Percentiles rank a stretch among this genome's conserved stretches.
These are phyloP conservation scores for Moniliella sp. DNA, from an alignment of 1,284 basidiomycete genomes.

Conservation along the genomic window DNA sequence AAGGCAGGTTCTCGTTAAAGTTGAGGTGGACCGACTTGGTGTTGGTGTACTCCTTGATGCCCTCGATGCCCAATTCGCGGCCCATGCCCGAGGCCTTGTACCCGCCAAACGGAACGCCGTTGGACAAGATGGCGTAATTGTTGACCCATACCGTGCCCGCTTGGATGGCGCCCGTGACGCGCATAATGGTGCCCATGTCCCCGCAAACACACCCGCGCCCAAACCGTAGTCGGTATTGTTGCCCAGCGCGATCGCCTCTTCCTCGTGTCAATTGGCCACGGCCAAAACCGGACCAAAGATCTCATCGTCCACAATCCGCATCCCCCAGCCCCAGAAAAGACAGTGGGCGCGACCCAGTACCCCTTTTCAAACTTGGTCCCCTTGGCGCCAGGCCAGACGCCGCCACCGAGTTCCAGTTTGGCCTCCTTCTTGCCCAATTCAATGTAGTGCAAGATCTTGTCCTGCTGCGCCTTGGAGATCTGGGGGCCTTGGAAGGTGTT, in stretches of 20 bases:
- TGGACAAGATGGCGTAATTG: slow-evolving; percentile 1
- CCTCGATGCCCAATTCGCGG: slow-evolving; percentile 68
- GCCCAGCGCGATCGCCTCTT: slow-evolving; percentile 10
- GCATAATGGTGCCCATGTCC: slow-evolving; percentile 6
- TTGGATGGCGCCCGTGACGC: slow-evolving; percentile 8
- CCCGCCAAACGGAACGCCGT: slow-evolving; percentile 64
- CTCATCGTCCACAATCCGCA: slow-evolving; percentile 61
- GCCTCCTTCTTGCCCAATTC: slow-evolving; percentile 6
- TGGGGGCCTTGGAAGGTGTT: slow-evolving; percentile 6
- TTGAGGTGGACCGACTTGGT: slow-evolving; percentile 73
- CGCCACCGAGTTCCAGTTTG: too few relatives aligned
- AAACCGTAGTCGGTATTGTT: slow-evolving; percentile 14
- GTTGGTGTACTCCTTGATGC: slow-evolving; percentile 59
- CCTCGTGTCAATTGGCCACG: slow-evolving; percentile 13
- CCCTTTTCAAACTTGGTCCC: slow-evolving; percentile 64
- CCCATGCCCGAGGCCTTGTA: slow-evolving; percentile 63
- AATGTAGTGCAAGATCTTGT: slow-evolving; percentile 9
- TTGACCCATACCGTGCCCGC: slow-evolving; percentile 19
- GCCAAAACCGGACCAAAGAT: slow-evolving; percentile 59
- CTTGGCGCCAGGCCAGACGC: too few relatives aligned
- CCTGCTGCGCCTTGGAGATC: slow-evolving; percentile 7
- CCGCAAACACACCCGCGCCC: slow-evolving; percentile 12
- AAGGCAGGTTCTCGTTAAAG: too few relatives aligned
- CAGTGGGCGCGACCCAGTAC: slow-evolving; percentile 83
- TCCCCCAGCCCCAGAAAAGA: slow-evolving; percentile 59